Conservation (phyloP, 768 basidiomycete species). For the Lyophyllum decastes region DNA sequence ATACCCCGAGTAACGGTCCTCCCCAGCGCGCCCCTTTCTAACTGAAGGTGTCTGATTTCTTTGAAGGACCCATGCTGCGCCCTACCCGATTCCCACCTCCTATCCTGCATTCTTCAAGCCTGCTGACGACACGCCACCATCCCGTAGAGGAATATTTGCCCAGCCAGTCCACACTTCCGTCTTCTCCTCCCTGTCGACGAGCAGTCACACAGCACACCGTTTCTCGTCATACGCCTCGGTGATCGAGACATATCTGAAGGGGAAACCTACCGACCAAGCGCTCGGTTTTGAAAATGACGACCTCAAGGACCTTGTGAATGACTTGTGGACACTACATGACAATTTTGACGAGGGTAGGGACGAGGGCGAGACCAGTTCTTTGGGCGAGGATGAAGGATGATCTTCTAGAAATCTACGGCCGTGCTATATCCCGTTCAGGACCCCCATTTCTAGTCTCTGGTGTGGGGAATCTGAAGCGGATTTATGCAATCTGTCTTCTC, state of each 20-base stretch:
- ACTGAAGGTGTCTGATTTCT: conserved; percentile 3
- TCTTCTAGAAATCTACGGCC: too few relatives aligned
- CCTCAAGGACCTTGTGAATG: conserved; percentile 53
- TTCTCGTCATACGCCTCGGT: conserved; percentile 55
- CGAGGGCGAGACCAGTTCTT: conserved; percentile 9
- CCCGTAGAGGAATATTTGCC: conserved; percentile 12
- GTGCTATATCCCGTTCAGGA: not conserved
- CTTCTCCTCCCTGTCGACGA: conserved; percentile 49
- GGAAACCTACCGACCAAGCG: conserved; percentile 33
- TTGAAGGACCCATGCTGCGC: conserved; percentile 45
- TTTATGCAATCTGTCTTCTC: not conserved
- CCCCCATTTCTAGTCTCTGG: not conserved
- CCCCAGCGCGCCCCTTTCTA: too few relatives aligned
- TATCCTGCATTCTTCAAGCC: conserved; percentile 51
- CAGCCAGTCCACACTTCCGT: conserved; percentile 20
- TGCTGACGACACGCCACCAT: conserved; percentile 5
- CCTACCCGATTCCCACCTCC: conserved; percentile 64
- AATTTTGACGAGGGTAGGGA: conserved; percentile 31
- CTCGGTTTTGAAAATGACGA: conserved; percentile 56
- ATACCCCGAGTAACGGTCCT: not conserved
- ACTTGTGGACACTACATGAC: conserved; percentile 63
- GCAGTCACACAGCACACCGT: conserved; percentile 37
- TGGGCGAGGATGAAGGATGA: conserved; percentile 16
- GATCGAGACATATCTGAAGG: conserved; percentile 44
- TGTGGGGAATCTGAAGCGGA: not conserved